These are phyloP conservation scores for Geoglossum glabrum DNA, from an alignment of 495 filamentous ascomycete species.

Conservation along the genomic window DNA sequence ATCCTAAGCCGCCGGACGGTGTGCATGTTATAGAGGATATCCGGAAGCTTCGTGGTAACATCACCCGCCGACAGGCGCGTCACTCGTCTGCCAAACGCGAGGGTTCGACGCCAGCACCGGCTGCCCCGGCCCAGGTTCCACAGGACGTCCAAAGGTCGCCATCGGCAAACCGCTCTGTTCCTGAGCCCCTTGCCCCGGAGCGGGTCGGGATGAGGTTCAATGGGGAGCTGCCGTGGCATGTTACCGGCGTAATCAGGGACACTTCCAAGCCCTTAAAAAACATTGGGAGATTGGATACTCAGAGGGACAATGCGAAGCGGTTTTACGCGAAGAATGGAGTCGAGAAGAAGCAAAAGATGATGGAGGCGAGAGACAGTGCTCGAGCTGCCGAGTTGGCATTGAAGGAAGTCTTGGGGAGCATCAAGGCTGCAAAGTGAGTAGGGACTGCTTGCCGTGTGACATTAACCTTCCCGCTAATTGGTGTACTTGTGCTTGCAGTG, in stretches of 20 bases:
- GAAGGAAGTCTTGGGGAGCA: conserved; percentile 54
- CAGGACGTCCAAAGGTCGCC: neutral
- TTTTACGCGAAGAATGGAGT: conserved; percentile 30
- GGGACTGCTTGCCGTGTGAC: neutral
- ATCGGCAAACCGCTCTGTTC: neutral
- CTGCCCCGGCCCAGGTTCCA: neutral
- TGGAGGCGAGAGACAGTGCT: conserved; percentile 47
- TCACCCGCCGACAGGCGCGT: conserved; percentile 63
- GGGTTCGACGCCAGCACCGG: conserved; percentile 17
- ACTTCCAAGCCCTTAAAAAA: conserved; percentile 30
- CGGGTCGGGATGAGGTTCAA: neutral
- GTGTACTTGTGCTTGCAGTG: conserved; percentile 10
- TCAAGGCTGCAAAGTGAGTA: conserved; percentile 61
- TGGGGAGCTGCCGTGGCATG: neutral
- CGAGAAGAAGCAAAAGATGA: conserved; percentile 33
- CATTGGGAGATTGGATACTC: neutral
- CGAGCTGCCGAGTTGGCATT: conserved; percentile 70
- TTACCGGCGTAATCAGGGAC: neutral
- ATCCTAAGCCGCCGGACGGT: conserved; percentile 64
- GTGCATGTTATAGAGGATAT: conserved; percentile 79
- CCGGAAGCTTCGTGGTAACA: conserved; percentile 52
- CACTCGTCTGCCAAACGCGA: conserved; percentile 37
- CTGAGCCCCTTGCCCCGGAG: neutral
- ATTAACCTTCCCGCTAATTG: neutral
- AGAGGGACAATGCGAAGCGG: conserved; percentile 17